Evolutionary conservation across 768 basidiomycete genomes (phyloP).

Genomic region (Tylopilus subfusipes): DNA sequence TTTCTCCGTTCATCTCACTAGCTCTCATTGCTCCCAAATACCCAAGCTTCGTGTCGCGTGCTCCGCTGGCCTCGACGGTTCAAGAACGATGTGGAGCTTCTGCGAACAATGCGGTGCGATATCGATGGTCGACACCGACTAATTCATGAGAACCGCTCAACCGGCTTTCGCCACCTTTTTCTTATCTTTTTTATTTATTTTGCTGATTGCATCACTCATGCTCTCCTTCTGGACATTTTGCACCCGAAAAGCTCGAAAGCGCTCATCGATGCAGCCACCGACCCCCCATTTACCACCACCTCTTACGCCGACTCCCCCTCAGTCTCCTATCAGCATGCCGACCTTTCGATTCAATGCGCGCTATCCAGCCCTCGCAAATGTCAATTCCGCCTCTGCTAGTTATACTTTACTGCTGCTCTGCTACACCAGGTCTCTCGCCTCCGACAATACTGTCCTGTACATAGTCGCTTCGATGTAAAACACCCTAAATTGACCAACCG

Average conservation of each 20-base stretch:
- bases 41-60: constrained; percentile 82
- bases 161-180: constrained; percentile 15
- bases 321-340: constrained; percentile 14
- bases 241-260: constrained; percentile 26
- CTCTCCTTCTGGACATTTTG: constrained; percentile 17
- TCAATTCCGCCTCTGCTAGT: constrained; percentile 16
- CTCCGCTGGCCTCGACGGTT: constrained; percentile 63
- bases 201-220: constrained; percentile 30
- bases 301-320: constrained; percentile 10
- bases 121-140: constrained; percentile 81
- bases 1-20: constrained; percentile 25
- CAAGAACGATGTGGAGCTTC: constrained; percentile 79
- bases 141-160: constrained; percentile 11
- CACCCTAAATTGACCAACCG: constrained; percentile 7
- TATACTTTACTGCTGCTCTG: constrained; percentile 19
- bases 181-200: constrained; percentile 31
- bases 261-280: constrained; percentile 25
- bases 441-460: constrained; percentile 28
- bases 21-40: constrained; percentile 71
- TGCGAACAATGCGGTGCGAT: constrained; percentile 88
- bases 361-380: constrained; percentile 16
- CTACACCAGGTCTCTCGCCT: constrained; percentile 18
- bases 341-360: constrained; percentile 24
- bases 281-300: constrained; percentile 1
- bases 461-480: constrained; percentile 32